A percentile compares a stretch with the other conserved stretches of the same genome.
These are phyloP conservation scores for Leucoagaricus sp. DNA, from an alignment of 1,284 basidiomycete genomes.

Conservation along the genomic window DNA sequence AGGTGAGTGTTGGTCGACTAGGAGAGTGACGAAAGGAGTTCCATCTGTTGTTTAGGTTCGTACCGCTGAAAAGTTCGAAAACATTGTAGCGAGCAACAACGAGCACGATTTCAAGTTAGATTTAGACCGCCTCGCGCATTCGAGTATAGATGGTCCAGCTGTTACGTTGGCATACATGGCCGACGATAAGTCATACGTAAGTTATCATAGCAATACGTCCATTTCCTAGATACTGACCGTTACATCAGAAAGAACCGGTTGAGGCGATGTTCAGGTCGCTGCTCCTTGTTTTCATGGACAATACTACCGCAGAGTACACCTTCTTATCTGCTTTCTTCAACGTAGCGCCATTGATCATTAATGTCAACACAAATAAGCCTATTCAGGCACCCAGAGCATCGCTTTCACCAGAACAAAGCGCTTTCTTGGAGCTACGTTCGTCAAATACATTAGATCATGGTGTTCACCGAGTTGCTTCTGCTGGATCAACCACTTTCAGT, in stretches of 20 bases:
- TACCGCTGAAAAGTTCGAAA: constrained; percentile 62
- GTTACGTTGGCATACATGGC: constrained; percentile 85
- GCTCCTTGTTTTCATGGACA: constrained; percentile 89
- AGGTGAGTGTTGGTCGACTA: constrained; percentile 42
- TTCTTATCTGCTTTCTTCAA: constrained; percentile 86
- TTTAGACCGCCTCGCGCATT: constrained; percentile 61
- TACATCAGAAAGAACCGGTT: constrained; percentile 72
- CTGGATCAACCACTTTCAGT: constrained; percentile 30
- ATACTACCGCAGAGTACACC: constrained; percentile 86
- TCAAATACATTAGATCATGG: constrained; percentile 46
- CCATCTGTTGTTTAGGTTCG: constrained; percentile 45
- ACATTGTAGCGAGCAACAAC: constrained; percentile 48
- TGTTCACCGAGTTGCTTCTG: constrained; percentile 27
- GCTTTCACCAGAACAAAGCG: constrained; percentile 36
- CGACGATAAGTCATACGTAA: constrained; percentile 81
- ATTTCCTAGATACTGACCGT: constrained; percentile 14
- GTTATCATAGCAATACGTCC: constrained; percentile 27
- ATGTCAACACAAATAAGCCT: constrained; percentile 36
- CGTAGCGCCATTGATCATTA: constrained; percentile 28
- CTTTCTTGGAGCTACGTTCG: constrained; percentile 39
- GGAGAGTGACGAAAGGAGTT: background rate
- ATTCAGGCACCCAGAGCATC: constrained; percentile 39
- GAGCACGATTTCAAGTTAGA: constrained; percentile 43
- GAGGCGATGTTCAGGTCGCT: constrained; percentile 86
- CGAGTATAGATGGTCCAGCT: constrained; percentile 76